Conservation (phyloP, 139 green algal species). For the Pycnococcus provasolii region DNA sequence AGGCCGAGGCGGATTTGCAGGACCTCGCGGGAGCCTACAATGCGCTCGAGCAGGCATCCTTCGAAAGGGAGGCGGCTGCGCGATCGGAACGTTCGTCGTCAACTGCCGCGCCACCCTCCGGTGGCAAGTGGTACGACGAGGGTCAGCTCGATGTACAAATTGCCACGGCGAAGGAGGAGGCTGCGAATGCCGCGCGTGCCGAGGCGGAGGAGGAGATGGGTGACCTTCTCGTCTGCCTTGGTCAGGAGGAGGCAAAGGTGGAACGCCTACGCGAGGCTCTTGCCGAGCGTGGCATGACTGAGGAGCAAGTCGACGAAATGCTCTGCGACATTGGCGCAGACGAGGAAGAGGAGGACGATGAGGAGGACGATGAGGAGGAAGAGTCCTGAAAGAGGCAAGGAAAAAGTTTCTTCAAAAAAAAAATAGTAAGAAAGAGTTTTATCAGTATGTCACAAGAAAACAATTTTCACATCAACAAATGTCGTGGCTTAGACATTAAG, state of each 20-base stretch:
- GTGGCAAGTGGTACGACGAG: too few relatives aligned
- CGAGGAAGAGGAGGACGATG: conserved; percentile 27
- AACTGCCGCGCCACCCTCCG: too few relatives aligned
- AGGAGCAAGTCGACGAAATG: conserved; percentile 48
- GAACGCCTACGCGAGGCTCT: conserved; percentile 40
- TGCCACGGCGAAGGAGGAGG: not conserved
- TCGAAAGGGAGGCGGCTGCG: too few relatives aligned
- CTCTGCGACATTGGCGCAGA: conserved; percentile 30
- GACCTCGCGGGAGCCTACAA: not conserved
- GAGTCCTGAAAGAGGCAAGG: not conserved
- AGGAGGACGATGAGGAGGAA: conserved; percentile 23
- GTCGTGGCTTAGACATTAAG: too few relatives aligned
- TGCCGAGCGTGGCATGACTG: conserved; percentile 38
- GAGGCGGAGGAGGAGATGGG: conserved; percentile 57
- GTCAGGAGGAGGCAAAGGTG: conserved; percentile 49
- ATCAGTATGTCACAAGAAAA: too few relatives aligned
- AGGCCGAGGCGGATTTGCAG: conserved; percentile 27
- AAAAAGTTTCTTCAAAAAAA: not conserved
- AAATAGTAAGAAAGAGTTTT: too few relatives aligned
- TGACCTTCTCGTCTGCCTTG: conserved; percentile 75
- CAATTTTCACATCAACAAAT: too few relatives aligned
- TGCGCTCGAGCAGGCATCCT: too few relatives aligned
- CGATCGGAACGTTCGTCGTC: too few relatives aligned
- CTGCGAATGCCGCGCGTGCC: not conserved
- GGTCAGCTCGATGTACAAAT: not conserved